These are phyloP conservation scores for Neostapfia colusana DNA, from an alignment of 176 grass and related monocot species.

Conservation along the genomic window DNA sequence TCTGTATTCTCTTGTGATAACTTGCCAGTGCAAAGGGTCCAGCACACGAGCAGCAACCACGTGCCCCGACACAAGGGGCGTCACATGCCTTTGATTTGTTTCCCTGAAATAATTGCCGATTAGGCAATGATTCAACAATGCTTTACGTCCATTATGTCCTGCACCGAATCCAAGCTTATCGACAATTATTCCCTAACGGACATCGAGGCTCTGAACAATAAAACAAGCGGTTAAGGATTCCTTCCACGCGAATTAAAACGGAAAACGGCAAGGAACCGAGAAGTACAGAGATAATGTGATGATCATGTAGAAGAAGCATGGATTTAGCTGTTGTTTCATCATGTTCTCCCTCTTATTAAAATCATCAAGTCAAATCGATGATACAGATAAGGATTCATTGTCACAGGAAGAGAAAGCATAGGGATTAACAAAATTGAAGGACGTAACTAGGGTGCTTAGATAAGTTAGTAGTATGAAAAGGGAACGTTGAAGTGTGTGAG, in stretches of 20 bases:
- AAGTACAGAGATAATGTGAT: neutral
- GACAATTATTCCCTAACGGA: slow-evolving; percentile 8
- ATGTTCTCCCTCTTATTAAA: neutral
- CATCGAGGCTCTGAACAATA: neutral
- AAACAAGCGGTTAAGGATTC: neutral
- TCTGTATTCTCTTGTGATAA: too few relatives aligned
- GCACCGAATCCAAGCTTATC: neutral
- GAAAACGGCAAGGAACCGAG: neutral
- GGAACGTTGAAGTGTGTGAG: too few relatives aligned
- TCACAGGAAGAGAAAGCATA: too few relatives aligned
- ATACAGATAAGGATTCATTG: neutral
- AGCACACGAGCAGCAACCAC: neutral
- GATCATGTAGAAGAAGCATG: neutral
- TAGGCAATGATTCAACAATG: neutral
- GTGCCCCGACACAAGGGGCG: neutral
- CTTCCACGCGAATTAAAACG: neutral
- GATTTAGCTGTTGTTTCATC: too few relatives aligned
- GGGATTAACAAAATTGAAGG: neutral
- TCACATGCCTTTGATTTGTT: neutral
- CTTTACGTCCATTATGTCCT: neutral
- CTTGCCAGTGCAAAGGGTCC: too few relatives aligned
- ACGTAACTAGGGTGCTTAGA: neutral
- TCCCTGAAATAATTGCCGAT: neutral
- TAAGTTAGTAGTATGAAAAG: neutral
- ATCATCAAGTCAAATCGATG: neutral